These are phyloP conservation scores for Aspergillus neoniger DNA, from an alignment of 2,329 filamentous ascomycete species.

Conservation along the genomic window DNA sequence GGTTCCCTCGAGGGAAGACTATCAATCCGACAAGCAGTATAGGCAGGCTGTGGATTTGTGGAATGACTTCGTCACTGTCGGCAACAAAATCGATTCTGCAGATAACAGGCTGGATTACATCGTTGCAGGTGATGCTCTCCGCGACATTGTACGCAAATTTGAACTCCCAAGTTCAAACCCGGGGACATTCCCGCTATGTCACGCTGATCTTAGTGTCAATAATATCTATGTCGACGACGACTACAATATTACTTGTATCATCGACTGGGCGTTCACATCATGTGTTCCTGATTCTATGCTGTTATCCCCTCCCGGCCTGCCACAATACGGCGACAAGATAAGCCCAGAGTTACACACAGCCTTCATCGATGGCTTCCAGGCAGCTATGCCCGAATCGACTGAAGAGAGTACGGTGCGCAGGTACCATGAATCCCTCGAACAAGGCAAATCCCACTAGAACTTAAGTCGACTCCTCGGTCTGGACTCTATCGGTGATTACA, in stretches of 20 bases:
- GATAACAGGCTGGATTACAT: conserved; percentile 31
- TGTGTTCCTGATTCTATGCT: conserved; percentile 24
- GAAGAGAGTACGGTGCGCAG: conserved; percentile 1
- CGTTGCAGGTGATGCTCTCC: conserved; percentile 21
- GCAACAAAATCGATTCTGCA: conserved; percentile 24
- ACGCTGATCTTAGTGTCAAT: conserved; percentile 42
- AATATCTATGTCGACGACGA: conserved; percentile 42
- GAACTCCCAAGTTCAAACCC: not conserved
- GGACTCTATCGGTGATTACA: conserved; percentile 22
- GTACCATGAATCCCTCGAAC: conserved; percentile 19
- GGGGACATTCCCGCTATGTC: conserved; percentile 22
- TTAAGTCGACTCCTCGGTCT: conserved; percentile 25
- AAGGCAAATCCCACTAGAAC: conserved; percentile 15
- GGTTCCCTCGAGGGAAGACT: conserved; percentile 14
- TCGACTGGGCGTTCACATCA: conserved; percentile 33
- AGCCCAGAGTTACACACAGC: conserved; percentile 5
- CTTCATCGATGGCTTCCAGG: conserved; percentile 15
- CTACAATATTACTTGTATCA: conserved; percentile 36
- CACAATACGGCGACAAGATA: conserved; percentile 25
- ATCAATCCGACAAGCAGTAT: conserved; percentile 17
- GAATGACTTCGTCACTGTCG: conserved; percentile 29
- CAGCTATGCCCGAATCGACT: not conserved
- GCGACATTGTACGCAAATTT: conserved; percentile 17
- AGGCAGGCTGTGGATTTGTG: conserved; percentile 20
- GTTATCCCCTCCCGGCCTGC: conserved; percentile 24